These are phyloP conservation scores for Phragmites australis DNA, from an alignment of 176 grass and related monocot genomes.

Conservation along the genomic window DNA sequence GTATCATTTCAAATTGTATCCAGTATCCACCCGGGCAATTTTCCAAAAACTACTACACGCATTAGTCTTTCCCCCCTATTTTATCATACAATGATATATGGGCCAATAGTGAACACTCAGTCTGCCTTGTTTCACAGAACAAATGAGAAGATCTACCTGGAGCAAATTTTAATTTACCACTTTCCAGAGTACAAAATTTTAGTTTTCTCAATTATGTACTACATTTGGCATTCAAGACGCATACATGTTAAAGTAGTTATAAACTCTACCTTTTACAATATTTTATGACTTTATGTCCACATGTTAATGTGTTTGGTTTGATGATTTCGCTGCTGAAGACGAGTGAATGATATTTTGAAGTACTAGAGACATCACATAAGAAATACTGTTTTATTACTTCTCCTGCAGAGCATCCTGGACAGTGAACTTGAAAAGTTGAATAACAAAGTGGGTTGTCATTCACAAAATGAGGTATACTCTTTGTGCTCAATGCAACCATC, in stretches of 20 bases:
- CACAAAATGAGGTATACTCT: conserved; percentile 60
- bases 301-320: not conserved
- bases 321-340: not conserved
- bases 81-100: not conserved
- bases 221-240: not conserved
- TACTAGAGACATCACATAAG: conserved; percentile 31
- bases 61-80: not conserved
- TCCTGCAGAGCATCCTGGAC: conserved; percentile 56
- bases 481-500: conserved; percentile 10
- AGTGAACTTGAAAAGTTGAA: conserved; percentile 59
- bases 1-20: not conserved
- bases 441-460: conserved; percentile 48
- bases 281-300: conserved; percentile 15
- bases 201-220: not conserved
- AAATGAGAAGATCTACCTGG: not conserved
- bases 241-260: conserved; percentile 11
- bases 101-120: not conserved
- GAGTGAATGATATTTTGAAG: conserved; percentile 5
- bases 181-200: not conserved
- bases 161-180: not conserved
- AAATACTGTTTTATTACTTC: conserved; percentile 17
- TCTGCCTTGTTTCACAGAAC: not conserved
- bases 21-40: not conserved
- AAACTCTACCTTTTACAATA: not conserved
- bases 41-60: not conserved